Evolutionary conservation across 345 rosid genomes (phyloP), one percentile per base, ranked within the genome.

Genomic region (Populus euphratica): DNA sequence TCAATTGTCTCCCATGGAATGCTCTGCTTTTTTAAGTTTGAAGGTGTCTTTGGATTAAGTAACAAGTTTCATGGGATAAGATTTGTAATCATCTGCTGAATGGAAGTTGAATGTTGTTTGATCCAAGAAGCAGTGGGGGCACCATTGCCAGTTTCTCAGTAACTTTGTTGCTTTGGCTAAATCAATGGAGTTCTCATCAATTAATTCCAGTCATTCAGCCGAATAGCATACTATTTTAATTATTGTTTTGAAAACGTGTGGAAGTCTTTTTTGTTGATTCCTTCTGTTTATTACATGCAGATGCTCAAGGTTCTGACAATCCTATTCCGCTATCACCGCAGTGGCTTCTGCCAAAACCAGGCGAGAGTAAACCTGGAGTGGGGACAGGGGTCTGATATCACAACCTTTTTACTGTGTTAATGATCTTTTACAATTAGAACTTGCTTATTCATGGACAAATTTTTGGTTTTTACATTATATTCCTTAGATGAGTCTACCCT

Each of bases 321-420:
- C 73, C 93, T 21, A 82, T 94, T 78, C 98, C 99, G 8, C 98
- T 96, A 72, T 96, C 98, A 74, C 99, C 98, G 0, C 99, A 96
- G 84, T 94, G 99, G 98, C 98, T 94, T 87, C 90, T 89, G 83
- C 87, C 98, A 66, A 96, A 94, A 87, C 82, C 94, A 27, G 97
- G 87, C 75, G 98, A 96, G 79, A 87, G 39, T 87, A 94, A 91
- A 87, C 81, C 88, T 78, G 97, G 90, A 83, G 59, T 82, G 73
- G 96, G 90, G 84, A 82, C 86, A 81, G 88, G 85, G 95, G 98
- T 93, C 85, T 84, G 92, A 86, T 41, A 25, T 62, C n/a, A 23
- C 6, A 12, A 11, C 27, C n/a, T 35, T 9, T 72, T 25, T 21
- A 56, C 31, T 35, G 23, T 13, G 36, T 29, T 29, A 10, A 20